These are phyloP conservation scores for Hymenoscyphus fructigenus DNA, from an alignment of 2,329 filamentous ascomycete species.

Conservation along the genomic window DNA sequence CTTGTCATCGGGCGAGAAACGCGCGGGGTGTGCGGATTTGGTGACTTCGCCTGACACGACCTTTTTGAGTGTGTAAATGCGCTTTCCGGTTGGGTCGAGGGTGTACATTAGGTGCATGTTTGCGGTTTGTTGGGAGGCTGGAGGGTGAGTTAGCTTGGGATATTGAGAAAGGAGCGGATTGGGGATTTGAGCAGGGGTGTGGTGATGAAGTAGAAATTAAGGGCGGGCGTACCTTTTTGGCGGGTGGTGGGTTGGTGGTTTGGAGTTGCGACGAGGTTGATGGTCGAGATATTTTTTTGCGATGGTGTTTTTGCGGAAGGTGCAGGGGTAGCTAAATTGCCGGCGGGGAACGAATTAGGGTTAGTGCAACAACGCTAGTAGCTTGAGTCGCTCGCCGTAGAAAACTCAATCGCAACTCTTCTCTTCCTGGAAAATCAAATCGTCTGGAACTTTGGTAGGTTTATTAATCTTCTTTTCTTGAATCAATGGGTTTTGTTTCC, in stretches of 20 bases:
- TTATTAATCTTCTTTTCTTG: too few species aligned
- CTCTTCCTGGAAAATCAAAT: too few species aligned
- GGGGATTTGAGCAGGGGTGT: not conserved
- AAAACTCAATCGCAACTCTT: too few species aligned
- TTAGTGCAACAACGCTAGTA: not conserved
- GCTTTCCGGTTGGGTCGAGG: conserved; percentile 77
- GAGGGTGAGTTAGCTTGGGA: too few species aligned
- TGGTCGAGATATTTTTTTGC: not conserved
- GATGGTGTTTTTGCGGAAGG: conserved; percentile 3
- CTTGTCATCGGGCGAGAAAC: conserved; percentile 98
- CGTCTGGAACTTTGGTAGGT: too few species aligned
- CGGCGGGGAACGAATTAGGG: not conserved
- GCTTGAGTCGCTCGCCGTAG: too few species aligned
- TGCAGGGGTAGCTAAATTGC: conserved; percentile 6
- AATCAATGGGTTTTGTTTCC: too few species aligned
- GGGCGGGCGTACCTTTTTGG: not conserved
- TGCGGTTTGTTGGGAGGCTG: conserved; percentile 8
- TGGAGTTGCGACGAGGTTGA: not conserved
- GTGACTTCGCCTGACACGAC: conserved; percentile 79
- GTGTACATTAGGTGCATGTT: conserved; percentile 82
- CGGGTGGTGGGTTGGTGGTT: not conserved
- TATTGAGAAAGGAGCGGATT: not conserved
- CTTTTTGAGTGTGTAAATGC: conserved; percentile 95
- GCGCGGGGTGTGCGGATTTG: conserved; percentile 92
- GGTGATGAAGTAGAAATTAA: too few species aligned